Evolutionary conservation across 257 asterid genomes (phyloP), one percentile per base, ranked within the genome.

Genomic region (Penstemon newberryi): DNA sequence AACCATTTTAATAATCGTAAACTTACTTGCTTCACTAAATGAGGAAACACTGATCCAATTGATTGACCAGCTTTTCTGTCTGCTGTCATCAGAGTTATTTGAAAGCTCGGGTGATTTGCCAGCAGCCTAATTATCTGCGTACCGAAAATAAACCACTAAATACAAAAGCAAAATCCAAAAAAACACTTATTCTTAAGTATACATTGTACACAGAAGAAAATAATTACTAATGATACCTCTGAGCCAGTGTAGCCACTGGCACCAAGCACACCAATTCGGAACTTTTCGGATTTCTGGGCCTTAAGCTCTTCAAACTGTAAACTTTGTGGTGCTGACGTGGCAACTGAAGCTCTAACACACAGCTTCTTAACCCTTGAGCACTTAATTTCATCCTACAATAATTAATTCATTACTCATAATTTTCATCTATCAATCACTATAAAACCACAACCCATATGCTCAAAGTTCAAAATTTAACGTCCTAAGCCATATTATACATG

Each of bases 31-130:
- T 81, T 82, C 39, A 71, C 90, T 76, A 92, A 77, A 82, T 90
- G 97, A 70, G 98, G 97, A 66, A 88, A 92, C 57, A 92, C 97
- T 1, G 96, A 86, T 82, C 80, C 96, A 37, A 92, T 87, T n/a
- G 97, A 81, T 71, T 88, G 96, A 11, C 97, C 98, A 57, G 98
- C 98, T 86, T 92, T 90, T 69, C 95, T 74, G 76, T 90, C 96
- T 13, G 97, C 98, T 12, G 97, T 92, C 97, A 90, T 85, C 80
- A 92, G 70, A 18, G 95, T 83, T 66, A 86, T 90, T 61, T 70
- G 76, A 66, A 80, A 92, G 72, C 81, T 77, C 1, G 96, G 96
- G 74, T 92, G 98, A 80, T 78, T 79, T 0, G 91, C 83, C 12
- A 92, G 84, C 74, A 92, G 83, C 87, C 96, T 84, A 64, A 90